Evolutionary conservation across 2,329 filamentous ascomycete genomes (phyloP).

Genomic region (Incumbomyces lentus): DNA sequence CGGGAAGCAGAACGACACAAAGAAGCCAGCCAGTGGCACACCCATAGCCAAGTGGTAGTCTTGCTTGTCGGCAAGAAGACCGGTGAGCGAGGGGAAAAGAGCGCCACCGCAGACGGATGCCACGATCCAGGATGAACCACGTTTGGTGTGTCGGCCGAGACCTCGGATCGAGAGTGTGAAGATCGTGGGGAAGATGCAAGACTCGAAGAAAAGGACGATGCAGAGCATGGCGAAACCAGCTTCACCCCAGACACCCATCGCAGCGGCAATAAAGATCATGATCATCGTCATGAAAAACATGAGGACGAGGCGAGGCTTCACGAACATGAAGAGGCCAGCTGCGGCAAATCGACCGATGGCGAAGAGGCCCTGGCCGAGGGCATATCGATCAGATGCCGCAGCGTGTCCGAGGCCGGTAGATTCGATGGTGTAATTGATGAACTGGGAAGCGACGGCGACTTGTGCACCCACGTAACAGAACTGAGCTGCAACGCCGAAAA

Average conservation of each 20-base stretch:
- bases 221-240: slow-evolving; percentile 49
- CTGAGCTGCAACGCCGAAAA: slow-evolving; percentile 65
- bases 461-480: slow-evolving; percentile 63
- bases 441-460: slow-evolving; percentile 21
- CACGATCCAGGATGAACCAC: slow-evolving; percentile 63
- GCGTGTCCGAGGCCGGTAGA: slow-evolving; percentile 45
- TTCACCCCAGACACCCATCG: slow-evolving; percentile 39
- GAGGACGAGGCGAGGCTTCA: slow-evolving; percentile 60
- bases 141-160: slow-evolving; percentile 65
- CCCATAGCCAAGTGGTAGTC: slow-evolving; percentile 24
- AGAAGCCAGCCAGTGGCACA: slow-evolving; percentile 26
- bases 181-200: slow-evolving; percentile 71
- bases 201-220: slow-evolving; percentile 70
- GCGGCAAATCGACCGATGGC: slow-evolving; percentile 66
- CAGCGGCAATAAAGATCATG: slow-evolving; percentile 48
- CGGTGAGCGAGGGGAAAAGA: slow-evolving; percentile 55
- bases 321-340: slow-evolving; percentile 54
- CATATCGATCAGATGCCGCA: slow-evolving; percentile 57
- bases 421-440: slow-evolving; percentile 61
- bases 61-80: slow-evolving; percentile 18
- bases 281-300: slow-evolving; percentile 55
- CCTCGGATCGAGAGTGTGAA: slow-evolving; percentile 69
- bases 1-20: slow-evolving; percentile 26
- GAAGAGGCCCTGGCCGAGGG: slow-evolving; percentile 67
- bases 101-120: slow-evolving; percentile 59